Percentiles rank a stretch among this genome's conserved stretches.
phyloP scores from a whole-genome alignment of 2,329 filamentous ascomycete species.

The Pseudogymnoascus sp. region DNA sequence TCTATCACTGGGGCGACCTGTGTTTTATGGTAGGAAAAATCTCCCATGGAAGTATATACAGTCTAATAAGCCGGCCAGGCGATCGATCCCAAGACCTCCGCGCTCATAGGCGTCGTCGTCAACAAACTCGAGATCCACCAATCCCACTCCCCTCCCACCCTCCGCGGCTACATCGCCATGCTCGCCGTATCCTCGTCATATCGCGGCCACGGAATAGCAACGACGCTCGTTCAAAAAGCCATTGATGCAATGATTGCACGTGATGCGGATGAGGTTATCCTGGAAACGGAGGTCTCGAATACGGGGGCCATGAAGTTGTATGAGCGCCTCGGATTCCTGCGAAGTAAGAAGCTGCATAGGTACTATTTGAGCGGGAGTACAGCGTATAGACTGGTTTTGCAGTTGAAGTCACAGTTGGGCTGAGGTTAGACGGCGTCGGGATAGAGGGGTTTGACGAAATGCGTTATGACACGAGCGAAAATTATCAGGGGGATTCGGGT shows the following conservation, averaged over 20 bases:
- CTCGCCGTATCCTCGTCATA: slow-evolving; percentile 77
- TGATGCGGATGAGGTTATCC: slow-evolving; percentile 84
- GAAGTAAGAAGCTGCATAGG: slow-evolving; percentile 85
- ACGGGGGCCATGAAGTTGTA: slow-evolving; percentile 84
- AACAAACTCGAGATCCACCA: slow-evolving; percentile 90
- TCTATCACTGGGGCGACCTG: slow-evolving; percentile 96
- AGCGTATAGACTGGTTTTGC: slow-evolving; percentile 79
- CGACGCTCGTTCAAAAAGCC: slow-evolving; percentile 76
- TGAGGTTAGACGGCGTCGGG: neutral
- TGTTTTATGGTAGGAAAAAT: slow-evolving; percentile 70
- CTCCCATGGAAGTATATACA: neutral
- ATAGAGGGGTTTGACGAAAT: neutral
- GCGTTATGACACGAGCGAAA: slow-evolving; percentile 1
- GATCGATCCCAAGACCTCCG: slow-evolving; percentile 49
- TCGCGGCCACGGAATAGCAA: slow-evolving; percentile 80
- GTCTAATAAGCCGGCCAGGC: slow-evolving; percentile 37
- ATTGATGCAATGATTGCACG: slow-evolving; percentile 83
- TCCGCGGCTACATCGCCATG: slow-evolving; percentile 97
- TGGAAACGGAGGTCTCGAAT: slow-evolving; percentile 95
- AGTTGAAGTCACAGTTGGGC: slow-evolving; percentile 22
- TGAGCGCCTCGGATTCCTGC: slow-evolving; percentile 81
- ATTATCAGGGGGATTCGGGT: neutral
- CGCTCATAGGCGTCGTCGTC: slow-evolving; percentile 81
- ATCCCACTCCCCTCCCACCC: slow-evolving; percentile 63
- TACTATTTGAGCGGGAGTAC: slow-evolving; percentile 97